Conservation (phyloP, 768 basidiomycete species). For the Coprinopsis strossmayeri region DNA sequence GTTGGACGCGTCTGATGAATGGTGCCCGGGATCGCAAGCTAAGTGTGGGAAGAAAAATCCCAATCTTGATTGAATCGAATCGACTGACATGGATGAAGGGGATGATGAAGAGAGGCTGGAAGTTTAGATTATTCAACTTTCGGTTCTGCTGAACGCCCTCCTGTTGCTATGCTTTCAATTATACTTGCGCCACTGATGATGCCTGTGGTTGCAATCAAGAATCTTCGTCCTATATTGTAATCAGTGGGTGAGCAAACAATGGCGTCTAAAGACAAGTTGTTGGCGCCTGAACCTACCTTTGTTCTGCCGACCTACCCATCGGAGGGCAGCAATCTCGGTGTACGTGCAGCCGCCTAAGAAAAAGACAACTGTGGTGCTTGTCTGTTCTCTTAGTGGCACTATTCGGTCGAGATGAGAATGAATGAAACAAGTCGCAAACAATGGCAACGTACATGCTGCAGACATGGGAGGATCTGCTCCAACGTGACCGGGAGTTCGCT, state of each 20-base stretch:
- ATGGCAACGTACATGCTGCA: constrained; percentile 24
- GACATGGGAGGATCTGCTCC: constrained; percentile 20
- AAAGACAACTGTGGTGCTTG: constrained; percentile 86
- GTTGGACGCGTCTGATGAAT: constrained; percentile 9
- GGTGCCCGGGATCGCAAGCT: constrained; percentile 2
- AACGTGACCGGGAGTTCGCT: constrained; percentile 27
- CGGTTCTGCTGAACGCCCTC: constrained; percentile 20
- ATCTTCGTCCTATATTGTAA: constrained; percentile 60
- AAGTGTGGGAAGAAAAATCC: constrained; percentile 8
- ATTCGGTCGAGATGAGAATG: constrained; percentile 1
- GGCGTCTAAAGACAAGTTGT: no score
- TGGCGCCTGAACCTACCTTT: constrained; percentile 68
- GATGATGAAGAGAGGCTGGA: background rate
- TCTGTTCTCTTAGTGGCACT: constrained; percentile 34
- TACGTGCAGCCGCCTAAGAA: constrained; percentile 97
- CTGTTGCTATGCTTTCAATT: constrained; percentile 54
- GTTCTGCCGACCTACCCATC: constrained; percentile 87
- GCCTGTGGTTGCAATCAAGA: constrained; percentile 87
- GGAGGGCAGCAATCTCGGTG: constrained; percentile 91
- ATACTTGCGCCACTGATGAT: constrained; percentile 77
- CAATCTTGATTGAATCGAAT: background rate
- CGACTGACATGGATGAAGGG: constrained; percentile 2
- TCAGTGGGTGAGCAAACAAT: no score
- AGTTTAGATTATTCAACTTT: constrained; percentile 30
- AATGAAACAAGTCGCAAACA: background rate